A percentile compares a stretch with the other conserved stretches of the same genome.
phyloP scores from a whole-genome alignment of 768 basidiomycete species.

The Polyporus arcularius region DNA sequence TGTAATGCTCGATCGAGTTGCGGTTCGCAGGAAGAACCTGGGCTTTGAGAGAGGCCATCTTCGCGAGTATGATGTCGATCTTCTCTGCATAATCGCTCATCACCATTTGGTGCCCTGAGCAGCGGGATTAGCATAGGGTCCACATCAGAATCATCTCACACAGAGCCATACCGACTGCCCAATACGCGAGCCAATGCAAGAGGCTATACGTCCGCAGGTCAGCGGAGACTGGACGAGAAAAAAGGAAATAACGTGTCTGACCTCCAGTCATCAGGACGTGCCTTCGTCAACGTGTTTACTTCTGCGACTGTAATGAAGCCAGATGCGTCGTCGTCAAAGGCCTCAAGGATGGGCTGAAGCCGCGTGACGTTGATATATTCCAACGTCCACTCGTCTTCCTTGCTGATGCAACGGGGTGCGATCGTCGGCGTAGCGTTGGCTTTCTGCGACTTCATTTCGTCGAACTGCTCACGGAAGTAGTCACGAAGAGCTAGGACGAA shows the following conservation, averaged over 20 bases:
- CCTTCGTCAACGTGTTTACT: conserved; percentile 33
- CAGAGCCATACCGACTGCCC: conserved; percentile 32
- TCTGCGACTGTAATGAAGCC: conserved; percentile 39
- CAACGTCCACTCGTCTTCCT: conserved; percentile 29
- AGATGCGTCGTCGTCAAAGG: conserved; percentile 41
- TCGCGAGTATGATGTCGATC: conserved; percentile 11
- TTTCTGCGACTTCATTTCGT: neutral
- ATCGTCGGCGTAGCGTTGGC: neutral
- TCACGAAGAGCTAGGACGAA: conserved; percentile 47
- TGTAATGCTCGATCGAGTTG: conserved; percentile 28
- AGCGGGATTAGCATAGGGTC: neutral
- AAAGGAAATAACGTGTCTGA: neutral
- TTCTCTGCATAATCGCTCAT: conserved; percentile 16
- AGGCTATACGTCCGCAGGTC: conserved; percentile 19
- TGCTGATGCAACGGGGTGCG: neutral
- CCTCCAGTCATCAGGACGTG: conserved; percentile 36
- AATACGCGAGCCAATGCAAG: conserved; percentile 35
- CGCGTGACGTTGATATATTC: conserved; percentile 34
- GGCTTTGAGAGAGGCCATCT: conserved; percentile 15
- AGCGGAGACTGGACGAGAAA: too few relatives aligned
- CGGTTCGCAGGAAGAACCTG: conserved; percentile 23
- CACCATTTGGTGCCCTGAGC: conserved; percentile 25
- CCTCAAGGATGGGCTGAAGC: conserved; percentile 37
- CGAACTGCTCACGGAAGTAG: conserved; percentile 31
- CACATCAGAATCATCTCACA: too few relatives aligned